Percentiles rank a stretch among this genome's conserved stretches.
These are phyloP conservation scores for Ulmus americana DNA, from an alignment of 331 rosid genomes.

Conservation along the genomic window DNA sequence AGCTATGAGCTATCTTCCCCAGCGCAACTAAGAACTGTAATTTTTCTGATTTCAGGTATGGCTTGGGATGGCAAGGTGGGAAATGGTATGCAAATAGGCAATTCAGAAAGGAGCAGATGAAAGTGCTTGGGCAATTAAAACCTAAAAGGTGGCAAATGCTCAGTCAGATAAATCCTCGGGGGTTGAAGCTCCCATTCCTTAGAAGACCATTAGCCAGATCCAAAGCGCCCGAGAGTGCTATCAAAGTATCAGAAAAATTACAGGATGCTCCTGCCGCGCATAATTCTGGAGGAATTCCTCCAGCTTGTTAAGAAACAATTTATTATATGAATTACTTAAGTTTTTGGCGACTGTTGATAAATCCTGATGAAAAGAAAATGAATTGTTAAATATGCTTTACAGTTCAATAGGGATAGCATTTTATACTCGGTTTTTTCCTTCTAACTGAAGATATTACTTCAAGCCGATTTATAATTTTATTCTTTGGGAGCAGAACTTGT, in stretches of 20 bases:
- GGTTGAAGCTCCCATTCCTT: constrained; percentile 50
- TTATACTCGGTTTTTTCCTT: not conserved
- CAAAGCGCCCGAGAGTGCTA: constrained; percentile 32
- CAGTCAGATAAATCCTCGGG: constrained; percentile 52
- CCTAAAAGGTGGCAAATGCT: constrained; percentile 73
- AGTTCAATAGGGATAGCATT: not conserved
- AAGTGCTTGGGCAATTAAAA: constrained; percentile 59
- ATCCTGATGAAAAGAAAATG: not conserved
- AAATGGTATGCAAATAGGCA: constrained; percentile 59
- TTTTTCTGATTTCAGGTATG: constrained; percentile 43
- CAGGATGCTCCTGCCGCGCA: constrained; percentile 31
- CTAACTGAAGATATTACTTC: too few species aligned
- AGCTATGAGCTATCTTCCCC: not conserved
- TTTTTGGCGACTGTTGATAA: not conserved
- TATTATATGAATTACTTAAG: not conserved
- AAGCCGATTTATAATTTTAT: too few species aligned
- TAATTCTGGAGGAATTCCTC: constrained; percentile 21
- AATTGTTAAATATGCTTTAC: not conserved
- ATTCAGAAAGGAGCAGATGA: constrained; percentile 81
- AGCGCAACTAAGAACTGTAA: not conserved
- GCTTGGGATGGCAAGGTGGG: constrained; percentile 96
- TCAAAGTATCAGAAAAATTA: constrained; percentile 39
- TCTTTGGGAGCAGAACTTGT: too few species aligned
- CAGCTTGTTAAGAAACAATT: constrained; percentile 5
- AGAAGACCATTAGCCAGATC: constrained; percentile 39